Evolutionary conservation across 306 rosid genomes (phyloP).

Genomic region (Rubus parviflorus): DNA sequence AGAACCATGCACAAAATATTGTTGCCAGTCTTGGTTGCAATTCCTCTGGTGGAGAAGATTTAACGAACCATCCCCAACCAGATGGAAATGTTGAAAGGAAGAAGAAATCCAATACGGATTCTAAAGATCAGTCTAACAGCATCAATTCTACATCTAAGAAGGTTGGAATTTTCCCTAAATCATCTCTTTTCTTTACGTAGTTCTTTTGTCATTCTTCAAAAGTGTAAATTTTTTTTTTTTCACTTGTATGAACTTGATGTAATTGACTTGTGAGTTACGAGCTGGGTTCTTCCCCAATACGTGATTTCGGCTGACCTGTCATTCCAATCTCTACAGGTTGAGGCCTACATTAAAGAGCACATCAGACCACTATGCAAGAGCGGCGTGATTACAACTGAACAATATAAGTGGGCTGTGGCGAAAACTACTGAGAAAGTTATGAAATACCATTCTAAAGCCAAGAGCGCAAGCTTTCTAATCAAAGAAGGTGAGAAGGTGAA

Average conservation of each 20-base stretch:
- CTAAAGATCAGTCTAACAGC: slow-evolving; percentile 47
- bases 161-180: slow-evolving; percentile 41
- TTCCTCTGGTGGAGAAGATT: slow-evolving; percentile 34
- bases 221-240: too few relatives aligned
- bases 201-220: neutral
- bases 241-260: neutral
- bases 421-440: slow-evolving; percentile 90
- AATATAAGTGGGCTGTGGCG: slow-evolving; percentile 85
- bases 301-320: slow-evolving; percentile 2
- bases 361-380: slow-evolving; percentile 94
- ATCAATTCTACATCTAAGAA: slow-evolving; percentile 52
- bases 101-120: slow-evolving; percentile 39
- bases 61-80: slow-evolving; percentile 32
- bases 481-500: slow-evolving; percentile 99
- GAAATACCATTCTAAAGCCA: slow-evolving; percentile 85
- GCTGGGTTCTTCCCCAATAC: neutral
- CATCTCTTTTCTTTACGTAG: neutral
- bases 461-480: slow-evolving; percentile 84
- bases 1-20: slow-evolving; percentile 30
- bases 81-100: slow-evolving; percentile 31
- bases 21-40: slow-evolving; percentile 25
- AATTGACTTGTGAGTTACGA: neutral
- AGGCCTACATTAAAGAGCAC: slow-evolving; percentile 91
- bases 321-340: slow-evolving; percentile 59
- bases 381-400: slow-evolving; percentile 82